A percentile compares a stretch with the other conserved stretches of the same genome.
phyloP scores from a whole-genome alignment of 2,329 filamentous ascomycete species.

The Setomelanomma holmii region DNA sequence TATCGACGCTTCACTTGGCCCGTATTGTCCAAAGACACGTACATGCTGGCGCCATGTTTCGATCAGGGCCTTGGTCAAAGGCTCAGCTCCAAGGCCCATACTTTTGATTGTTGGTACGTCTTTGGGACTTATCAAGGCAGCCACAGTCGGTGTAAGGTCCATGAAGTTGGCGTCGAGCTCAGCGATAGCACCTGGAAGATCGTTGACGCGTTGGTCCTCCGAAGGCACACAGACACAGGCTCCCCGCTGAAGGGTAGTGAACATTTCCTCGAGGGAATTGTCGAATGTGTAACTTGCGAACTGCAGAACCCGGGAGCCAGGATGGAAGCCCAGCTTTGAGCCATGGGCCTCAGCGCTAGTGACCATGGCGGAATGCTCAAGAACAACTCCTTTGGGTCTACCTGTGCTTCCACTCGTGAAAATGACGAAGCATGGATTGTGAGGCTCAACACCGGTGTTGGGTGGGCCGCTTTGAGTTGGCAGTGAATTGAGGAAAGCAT shows the following conservation, averaged over 20 bases:
- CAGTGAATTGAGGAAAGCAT: conserved; percentile 45
- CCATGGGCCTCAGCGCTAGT: conserved; percentile 43
- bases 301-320: conserved; percentile 43
- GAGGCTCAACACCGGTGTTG: conserved; percentile 27
- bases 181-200: conserved; percentile 53
- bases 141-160: conserved; percentile 67
- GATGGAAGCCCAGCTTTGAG: conserved; percentile 31
- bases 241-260: conserved; percentile 60
- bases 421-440: conserved; percentile 41
- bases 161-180: conserved; percentile 38
- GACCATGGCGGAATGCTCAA: conserved; percentile 41
- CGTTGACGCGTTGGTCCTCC: conserved; percentile 61
- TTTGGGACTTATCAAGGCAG: conserved; percentile 54
- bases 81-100: conserved; percentile 56
- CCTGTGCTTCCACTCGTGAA: conserved; percentile 45
- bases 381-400: conserved; percentile 42
- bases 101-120: conserved; percentile 54
- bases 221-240: conserved; percentile 63
- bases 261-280: conserved; percentile 63
- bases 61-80: conserved; percentile 42
- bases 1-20: conserved; percentile 43
- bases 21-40: conserved; percentile 39
- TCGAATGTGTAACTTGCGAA: conserved; percentile 62
- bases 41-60: conserved; percentile 34
- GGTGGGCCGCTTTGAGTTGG: conserved; percentile 16